Conservation (phyloP, 495 filamentous ascomycete species). For the Amniculicola lignicola region DNA sequence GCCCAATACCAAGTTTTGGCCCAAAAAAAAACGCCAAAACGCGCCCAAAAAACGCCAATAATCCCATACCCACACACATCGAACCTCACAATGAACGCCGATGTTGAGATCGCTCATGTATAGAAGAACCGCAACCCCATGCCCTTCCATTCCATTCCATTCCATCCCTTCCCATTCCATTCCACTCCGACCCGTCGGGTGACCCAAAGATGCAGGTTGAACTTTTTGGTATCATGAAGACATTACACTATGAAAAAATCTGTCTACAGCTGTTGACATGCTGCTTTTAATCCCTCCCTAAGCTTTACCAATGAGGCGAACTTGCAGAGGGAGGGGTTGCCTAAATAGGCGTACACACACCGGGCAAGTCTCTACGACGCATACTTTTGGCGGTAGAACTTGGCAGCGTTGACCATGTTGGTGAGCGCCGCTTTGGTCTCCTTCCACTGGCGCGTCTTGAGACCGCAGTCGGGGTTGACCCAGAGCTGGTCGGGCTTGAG, state of each 20-base stretch:
- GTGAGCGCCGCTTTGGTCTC: constrained; percentile 90
- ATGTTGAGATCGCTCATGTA: constrained; percentile 54
- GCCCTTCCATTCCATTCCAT: background rate
- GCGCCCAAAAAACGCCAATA: background rate
- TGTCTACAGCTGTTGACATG: constrained; percentile 37
- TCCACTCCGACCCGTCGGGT: constrained; percentile 13
- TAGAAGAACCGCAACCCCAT: background rate
- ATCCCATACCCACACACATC: background rate
- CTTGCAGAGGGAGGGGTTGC: background rate
- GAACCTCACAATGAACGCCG: constrained; percentile 43
- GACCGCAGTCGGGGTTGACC: constrained; percentile 98
- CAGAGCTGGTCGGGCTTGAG: constrained; percentile 94
- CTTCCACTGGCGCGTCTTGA: constrained; percentile 95
- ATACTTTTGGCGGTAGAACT: constrained; percentile 91
- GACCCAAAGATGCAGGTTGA: constrained; percentile 44
- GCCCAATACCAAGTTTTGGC: too few species aligned
- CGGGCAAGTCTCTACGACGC: constrained; percentile 30
- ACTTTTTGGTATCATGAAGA: constrained; percentile 44
- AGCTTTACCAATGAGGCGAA: too few species aligned
- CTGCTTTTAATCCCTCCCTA: constrained; percentile 24
- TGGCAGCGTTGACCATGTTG: constrained; percentile 95
- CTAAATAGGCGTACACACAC: background rate
- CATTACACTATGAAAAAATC: too few species aligned
- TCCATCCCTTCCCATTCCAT: background rate
- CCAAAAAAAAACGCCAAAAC: too few species aligned